These are phyloP conservation scores for Colletotrichum sp. DNA, from an alignment of 2,329 filamentous ascomycete species.

Conservation along the genomic window DNA sequence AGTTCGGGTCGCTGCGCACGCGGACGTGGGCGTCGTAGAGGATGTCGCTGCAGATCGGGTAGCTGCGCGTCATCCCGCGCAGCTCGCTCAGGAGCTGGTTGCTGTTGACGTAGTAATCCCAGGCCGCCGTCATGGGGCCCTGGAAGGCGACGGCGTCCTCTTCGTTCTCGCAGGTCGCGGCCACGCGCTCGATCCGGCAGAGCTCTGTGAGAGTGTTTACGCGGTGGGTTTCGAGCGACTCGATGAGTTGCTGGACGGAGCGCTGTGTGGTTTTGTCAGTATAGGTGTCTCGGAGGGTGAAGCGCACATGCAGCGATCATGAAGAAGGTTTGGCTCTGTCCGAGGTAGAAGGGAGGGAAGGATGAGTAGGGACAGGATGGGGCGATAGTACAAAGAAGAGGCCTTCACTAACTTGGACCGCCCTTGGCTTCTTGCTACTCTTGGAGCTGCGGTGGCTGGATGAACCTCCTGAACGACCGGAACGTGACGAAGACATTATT, in stretches of 20 bases:
- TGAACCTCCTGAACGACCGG: conserved; percentile 23
- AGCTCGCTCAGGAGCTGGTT: conserved; percentile 74
- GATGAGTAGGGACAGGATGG: not conserved
- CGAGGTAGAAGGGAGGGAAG: not conserved
- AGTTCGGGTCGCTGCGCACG: conserved; percentile 67
- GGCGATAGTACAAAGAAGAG: conserved; percentile 30
- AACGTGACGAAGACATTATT: conserved; percentile 34
- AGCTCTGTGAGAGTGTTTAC: conserved; percentile 77
- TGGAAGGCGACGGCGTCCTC: conserved; percentile 64
- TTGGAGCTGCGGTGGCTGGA: conserved; percentile 26
- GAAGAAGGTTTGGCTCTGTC: not conserved
- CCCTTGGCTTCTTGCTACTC: conserved; percentile 29
- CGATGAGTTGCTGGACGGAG: conserved; percentile 58
- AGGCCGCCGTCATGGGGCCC: conserved; percentile 71
- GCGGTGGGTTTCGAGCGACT: conserved; percentile 68
- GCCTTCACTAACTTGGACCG: conserved; percentile 31
- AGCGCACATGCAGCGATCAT: not conserved
- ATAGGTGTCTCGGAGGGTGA: not conserved
- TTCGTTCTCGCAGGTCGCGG: conserved; percentile 60
- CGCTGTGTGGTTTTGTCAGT: conserved; percentile 25
- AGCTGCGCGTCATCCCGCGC: conserved; percentile 69
- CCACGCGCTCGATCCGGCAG: conserved; percentile 71
- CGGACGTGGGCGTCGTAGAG: conserved; percentile 68
- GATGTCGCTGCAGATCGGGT: conserved; percentile 70
- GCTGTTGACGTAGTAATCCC: conserved; percentile 74